phyloP scores from a whole-genome alignment of 768 basidiomycete genomes.

The Mycena sanguinolenta region DNA sequence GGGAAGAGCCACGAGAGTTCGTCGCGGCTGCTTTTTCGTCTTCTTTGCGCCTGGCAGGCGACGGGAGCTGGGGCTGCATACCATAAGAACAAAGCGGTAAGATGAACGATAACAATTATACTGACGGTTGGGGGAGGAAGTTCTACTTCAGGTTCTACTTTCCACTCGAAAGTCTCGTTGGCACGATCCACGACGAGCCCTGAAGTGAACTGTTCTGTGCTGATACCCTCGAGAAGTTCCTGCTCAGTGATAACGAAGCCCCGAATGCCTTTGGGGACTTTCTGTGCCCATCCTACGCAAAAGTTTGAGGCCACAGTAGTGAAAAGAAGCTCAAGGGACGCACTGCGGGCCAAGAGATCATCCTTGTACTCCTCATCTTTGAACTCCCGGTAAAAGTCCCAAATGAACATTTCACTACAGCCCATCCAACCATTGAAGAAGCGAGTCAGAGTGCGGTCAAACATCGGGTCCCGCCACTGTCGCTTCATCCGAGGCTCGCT shows the following conservation, averaged over 20 bases:
- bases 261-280: conserved; percentile 36
- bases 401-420: conserved; percentile 30
- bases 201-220: conserved; percentile 12
- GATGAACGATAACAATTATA: neutral
- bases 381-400: conserved; percentile 35
- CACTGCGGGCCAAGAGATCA: conserved; percentile 34
- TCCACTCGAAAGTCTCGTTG: conserved; percentile 26
- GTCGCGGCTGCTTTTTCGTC: conserved; percentile 2
- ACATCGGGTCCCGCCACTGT: conserved; percentile 33
- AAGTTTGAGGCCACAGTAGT: neutral
- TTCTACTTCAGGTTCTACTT: conserved; percentile 18
- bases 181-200: conserved; percentile 22
- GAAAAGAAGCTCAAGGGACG: conserved; percentile 3
- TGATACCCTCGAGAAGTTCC: conserved; percentile 32
- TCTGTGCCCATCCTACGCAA: conserved; percentile 33
- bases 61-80: conserved; percentile 7
- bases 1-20: conserved; percentile 34
- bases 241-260: conserved; percentile 33
- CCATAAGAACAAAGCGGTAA: neutral
- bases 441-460: conserved; percentile 32
- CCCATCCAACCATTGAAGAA: conserved; percentile 40
- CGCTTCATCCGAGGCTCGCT: conserved; percentile 30
- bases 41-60: conserved; percentile 8
- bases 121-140: conserved; percentile 15
- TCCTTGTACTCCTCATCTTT: conserved; percentile 37